phyloP scores from a whole-genome alignment of 2,329 filamentous ascomycete species.

The Parasarocladium wereldwijsianum region DNA sequence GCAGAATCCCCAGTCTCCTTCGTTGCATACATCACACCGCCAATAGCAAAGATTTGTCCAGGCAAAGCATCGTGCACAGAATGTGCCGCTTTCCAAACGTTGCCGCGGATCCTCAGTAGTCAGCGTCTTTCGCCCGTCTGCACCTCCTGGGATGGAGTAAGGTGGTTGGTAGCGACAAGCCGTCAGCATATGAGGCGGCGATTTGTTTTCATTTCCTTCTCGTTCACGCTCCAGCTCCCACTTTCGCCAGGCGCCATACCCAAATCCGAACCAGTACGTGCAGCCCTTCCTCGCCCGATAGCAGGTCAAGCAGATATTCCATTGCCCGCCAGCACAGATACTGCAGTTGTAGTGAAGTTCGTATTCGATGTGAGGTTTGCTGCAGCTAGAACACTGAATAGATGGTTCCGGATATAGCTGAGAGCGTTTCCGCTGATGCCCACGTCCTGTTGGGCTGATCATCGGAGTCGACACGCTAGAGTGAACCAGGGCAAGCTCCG shows the following conservation, averaged over 20 bases:
- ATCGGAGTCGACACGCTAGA: constrained; percentile 17
- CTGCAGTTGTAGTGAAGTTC: constrained; percentile 74
- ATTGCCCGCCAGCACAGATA: constrained; percentile 54
- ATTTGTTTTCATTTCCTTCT: constrained; percentile 18
- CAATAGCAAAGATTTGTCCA: constrained; percentile 78
- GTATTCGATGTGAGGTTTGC: constrained; percentile 62
- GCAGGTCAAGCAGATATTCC: constrained; percentile 68
- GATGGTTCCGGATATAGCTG: constrained; percentile 54
- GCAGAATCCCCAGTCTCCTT: constrained; percentile 92
- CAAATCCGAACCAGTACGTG: constrained; percentile 79
- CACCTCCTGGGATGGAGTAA: constrained; percentile 31
- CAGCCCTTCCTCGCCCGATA: constrained; percentile 69
- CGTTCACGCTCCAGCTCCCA: constrained; percentile 41
- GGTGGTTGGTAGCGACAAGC: constrained; percentile 41
- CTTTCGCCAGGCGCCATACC: constrained; percentile 50
- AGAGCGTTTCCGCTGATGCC: constrained; percentile 26
- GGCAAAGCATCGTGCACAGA: constrained; percentile 62
- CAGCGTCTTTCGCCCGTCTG: constrained; percentile 39
- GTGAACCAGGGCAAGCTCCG: constrained; percentile 23
- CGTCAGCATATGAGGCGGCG: constrained; percentile 41
- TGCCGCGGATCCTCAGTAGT: constrained; percentile 53
- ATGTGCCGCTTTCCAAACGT: constrained; percentile 64
- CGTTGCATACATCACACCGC: constrained; percentile 76
- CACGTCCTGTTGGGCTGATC: constrained; percentile 16
- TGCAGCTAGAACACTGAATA: constrained; percentile 59